Base-by-base conservation (phyloP, 129 eudicot genomes). In the Oenanthe sinensis region DNA sequence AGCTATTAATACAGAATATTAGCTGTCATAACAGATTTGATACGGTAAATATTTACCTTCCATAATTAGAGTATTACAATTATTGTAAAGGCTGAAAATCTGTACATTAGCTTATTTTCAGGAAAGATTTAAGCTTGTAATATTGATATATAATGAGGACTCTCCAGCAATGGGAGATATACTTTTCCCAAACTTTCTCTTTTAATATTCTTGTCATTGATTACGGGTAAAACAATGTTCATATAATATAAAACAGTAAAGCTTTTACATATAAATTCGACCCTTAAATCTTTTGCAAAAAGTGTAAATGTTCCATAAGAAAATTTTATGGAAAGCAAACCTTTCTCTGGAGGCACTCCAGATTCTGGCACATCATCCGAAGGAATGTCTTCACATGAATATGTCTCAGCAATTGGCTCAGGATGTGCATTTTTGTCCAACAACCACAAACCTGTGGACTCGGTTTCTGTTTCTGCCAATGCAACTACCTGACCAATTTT, bases 301-400 rank as follows among this genome's bases (percentile, higher is more conserved):
- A 37, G 22, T 77, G 14, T 8, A 55, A 55, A 71, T 39, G 39
- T 55, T 40, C 22, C 72, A 37, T 8, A 9, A 4, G n/a, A 55
- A 39, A 42, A 55, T 55, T 62, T 13, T 9, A 33, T 20, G 63
- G 62, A 62, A 58, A 75, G 43, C 85, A 83, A 78, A 87, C 91
- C 91, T 87, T 76, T 85, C 73, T 83, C 46, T 60, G 6, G 33
- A 78, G 60, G 63, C 68, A 76, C 48, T 76, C 52, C 78, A 40
- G 26, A 26, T 24, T 50, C 52, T 50, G 55, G 54, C 24, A 45
- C 74, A 19, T 80, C 83, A 63, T 52, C 43, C 52, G 2, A 67
- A 52, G 48, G 44, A 30, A 76, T 52, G 65, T 75, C 76, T 80
- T 36, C 48, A 36, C 26, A 19, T 36, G 44, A 58, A 73, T 81